These are phyloP conservation scores for Starmerella stigmatis DNA, from an alignment of 805 yeast species.

Conservation along the genomic window DNA sequence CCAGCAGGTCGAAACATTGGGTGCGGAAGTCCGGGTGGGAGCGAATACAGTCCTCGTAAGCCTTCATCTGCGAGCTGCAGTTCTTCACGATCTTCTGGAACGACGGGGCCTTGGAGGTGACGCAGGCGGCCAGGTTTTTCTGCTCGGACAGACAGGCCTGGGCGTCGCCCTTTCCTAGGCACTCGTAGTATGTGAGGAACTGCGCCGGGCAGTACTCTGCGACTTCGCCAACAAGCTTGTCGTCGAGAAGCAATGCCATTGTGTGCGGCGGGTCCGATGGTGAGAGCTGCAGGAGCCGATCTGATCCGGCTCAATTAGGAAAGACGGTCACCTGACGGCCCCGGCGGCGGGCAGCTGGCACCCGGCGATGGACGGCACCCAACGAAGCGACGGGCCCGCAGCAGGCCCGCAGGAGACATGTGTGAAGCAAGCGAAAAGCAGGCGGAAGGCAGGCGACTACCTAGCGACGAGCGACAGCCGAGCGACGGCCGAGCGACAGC, in stretches of 20 bases:
- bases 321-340: no score
- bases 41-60: constrained; percentile 56
- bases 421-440: no score
- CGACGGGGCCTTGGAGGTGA: constrained; percentile 54
- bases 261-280: neutral
- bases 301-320: no score
- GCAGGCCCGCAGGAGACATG: no score
- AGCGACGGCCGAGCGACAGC: no score
- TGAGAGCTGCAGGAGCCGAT: no score
- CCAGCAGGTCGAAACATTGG: constrained; percentile 46
- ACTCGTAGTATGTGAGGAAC: constrained; percentile 62
- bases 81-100: constrained; percentile 55
- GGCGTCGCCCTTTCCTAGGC: constrained; percentile 50
- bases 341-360: no score
- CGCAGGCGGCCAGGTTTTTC: constrained; percentile 49
- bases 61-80: constrained; percentile 48
- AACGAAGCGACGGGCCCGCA: no score
- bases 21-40: constrained; percentile 37
- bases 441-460: no score
- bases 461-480: no score
- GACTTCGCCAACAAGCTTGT: constrained; percentile 63
- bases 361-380: no score
- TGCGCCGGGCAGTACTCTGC: constrained; percentile 66
- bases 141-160: constrained; percentile 46
- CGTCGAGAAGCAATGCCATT: constrained; percentile 50